phyloP scores from a whole-genome alignment of 106 monocot species.

The Dendrobium chrysotoxum region DNA sequence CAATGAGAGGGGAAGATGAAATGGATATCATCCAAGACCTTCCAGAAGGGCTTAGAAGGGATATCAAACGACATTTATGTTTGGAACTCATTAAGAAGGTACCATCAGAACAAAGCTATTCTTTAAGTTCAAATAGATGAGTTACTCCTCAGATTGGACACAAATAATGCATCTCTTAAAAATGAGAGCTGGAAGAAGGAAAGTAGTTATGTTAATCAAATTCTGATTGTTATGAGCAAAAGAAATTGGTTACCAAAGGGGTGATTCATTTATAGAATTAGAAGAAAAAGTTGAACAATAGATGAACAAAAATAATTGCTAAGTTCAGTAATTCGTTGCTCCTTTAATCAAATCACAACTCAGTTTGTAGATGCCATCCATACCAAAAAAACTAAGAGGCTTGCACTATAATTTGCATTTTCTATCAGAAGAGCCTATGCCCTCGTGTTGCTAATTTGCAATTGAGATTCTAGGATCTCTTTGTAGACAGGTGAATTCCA shows the following conservation, averaged over 20 bases:
- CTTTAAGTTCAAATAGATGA: too few relatives aligned
- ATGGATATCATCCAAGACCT: constrained; percentile 77
- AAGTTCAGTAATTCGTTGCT: neutral
- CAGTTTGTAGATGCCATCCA: neutral
- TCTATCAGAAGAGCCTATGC: too few relatives aligned
- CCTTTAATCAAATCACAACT: neutral
- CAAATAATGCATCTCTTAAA: too few relatives aligned
- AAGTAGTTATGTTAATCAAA: too few relatives aligned
- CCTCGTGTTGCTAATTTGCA: neutral
- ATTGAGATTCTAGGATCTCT: neutral
- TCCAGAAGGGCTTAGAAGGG: constrained; percentile 76
- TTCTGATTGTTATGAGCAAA: too few relatives aligned
- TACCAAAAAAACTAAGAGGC: neutral
- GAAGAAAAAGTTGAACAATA: neutral
- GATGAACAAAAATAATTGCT: neutral
- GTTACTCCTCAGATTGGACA: too few relatives aligned
- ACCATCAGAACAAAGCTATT: neutral
- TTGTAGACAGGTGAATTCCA: neutral
- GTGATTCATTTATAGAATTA: too few relatives aligned
- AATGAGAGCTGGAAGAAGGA: too few relatives aligned
- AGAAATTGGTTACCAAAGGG: too few relatives aligned
- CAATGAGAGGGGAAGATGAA: constrained; percentile 86
- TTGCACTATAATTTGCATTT: neutral
- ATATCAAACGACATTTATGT: constrained; percentile 79
- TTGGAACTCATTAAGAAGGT: constrained; percentile 82